These are phyloP conservation scores for Populus nigra DNA, from an alignment of 345 rosid genomes.

Conservation along the genomic window DNA sequence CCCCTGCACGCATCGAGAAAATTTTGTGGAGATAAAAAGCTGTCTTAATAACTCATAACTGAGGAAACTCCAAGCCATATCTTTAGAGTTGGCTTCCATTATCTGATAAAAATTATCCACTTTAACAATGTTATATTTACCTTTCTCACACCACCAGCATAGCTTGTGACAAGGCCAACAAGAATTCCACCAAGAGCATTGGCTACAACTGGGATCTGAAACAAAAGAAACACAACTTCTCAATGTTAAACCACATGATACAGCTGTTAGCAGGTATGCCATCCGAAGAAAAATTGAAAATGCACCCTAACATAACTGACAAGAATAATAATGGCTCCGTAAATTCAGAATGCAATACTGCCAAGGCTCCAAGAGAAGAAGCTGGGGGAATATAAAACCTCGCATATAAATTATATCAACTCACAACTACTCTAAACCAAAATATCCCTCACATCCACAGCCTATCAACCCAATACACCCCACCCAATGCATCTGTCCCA, in stretches of 20 bases:
- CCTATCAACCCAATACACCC: neutral
- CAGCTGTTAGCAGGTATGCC: neutral
- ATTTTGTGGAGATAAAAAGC: neutral
- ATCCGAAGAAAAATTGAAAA: neutral
- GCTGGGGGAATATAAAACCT: neutral
- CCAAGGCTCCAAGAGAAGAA: neutral
- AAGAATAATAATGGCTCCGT: neutral
- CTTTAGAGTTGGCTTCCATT: neutral
- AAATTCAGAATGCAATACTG: neutral
- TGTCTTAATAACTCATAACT: too few species aligned
- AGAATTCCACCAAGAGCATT: slow-evolving; percentile 96
- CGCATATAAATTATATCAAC: neutral
- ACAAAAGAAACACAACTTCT: neutral
- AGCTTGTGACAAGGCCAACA: slow-evolving; percentile 89
- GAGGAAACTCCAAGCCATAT: neutral
- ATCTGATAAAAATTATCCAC: neutral
- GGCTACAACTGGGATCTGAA: slow-evolving; percentile 72
- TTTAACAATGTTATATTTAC: slow-evolving; percentile 28
- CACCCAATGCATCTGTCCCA: too few species aligned
- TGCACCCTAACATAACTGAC: neutral
- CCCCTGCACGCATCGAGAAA: slow-evolving; percentile 51
- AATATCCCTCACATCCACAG: neutral
- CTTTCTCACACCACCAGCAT: slow-evolving; percentile 98
- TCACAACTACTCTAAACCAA: slow-evolving; percentile 3
- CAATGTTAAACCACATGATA: neutral